Percentiles rank a stretch among this genome's conserved stretches.
Evolutionary conservation across 2,329 filamentous ascomycete species (phyloP).

Genomic region (Lasiodiplodia sp.): DNA sequence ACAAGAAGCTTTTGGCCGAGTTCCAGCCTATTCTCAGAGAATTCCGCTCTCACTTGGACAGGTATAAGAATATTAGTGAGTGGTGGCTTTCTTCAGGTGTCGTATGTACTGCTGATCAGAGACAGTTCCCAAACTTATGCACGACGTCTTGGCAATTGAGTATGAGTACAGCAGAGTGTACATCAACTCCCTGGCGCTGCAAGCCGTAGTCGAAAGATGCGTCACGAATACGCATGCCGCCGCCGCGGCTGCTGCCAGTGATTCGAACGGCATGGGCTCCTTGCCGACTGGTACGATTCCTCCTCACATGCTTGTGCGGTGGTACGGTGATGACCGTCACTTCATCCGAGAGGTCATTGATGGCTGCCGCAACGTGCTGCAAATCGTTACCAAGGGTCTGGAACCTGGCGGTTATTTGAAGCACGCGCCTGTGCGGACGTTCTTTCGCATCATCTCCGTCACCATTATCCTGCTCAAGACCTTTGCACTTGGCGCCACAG

Average conservation of each 20-base stretch:
- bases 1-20: slow-evolving; percentile 79
- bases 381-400: slow-evolving; percentile 78
- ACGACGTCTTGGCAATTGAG: slow-evolving; percentile 87
- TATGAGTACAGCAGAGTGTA: slow-evolving; percentile 96
- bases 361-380: slow-evolving; percentile 77
- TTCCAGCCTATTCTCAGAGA: slow-evolving; percentile 80
- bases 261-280: not conserved
- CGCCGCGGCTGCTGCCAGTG: slow-evolving; percentile 51
- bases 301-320: slow-evolving; percentile 54
- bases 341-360: slow-evolving; percentile 77
- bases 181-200: slow-evolving; percentile 89
- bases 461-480: slow-evolving; percentile 87
- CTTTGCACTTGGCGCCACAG: slow-evolving; percentile 80
- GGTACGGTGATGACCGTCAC: slow-evolving; percentile 65
- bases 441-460: slow-evolving; percentile 85
- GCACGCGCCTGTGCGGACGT: slow-evolving; percentile 82
- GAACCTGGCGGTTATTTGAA: slow-evolving; percentile 78
- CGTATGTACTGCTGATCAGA: not conserved
- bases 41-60: slow-evolving; percentile 85
- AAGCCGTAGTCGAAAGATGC: slow-evolving; percentile 93
- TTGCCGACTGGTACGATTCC: slow-evolving; percentile 50
- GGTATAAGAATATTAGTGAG: slow-evolving; percentile 53
- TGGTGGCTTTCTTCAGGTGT: not conserved
- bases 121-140: slow-evolving; percentile 64
- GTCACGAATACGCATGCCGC: slow-evolving; percentile 72